Conservation (phyloP, 306 rosid genomes). For the Erythrophleum fordii region DNA sequence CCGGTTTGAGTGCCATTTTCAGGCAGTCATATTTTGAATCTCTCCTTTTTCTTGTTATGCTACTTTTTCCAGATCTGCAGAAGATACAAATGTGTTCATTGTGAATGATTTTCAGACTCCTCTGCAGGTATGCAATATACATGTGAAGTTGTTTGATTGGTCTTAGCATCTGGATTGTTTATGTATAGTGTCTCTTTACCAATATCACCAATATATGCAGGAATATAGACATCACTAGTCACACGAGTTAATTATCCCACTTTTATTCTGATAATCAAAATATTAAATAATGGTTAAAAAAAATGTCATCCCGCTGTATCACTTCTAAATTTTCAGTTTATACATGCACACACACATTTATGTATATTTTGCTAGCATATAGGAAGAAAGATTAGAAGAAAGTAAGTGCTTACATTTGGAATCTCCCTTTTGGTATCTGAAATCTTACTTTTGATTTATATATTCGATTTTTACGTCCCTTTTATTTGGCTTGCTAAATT, state of each 20-base stretch:
- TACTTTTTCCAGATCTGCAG: constrained; percentile 74
- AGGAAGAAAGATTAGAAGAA: constrained; percentile 26
- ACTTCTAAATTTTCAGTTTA: background rate
- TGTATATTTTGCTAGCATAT: background rate
- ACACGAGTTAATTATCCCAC: background rate
- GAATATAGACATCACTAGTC: constrained; percentile 19
- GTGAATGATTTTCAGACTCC: constrained; percentile 94
- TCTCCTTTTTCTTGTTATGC: constrained; percentile 30
- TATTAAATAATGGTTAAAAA: constrained; percentile 4
- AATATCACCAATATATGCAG: background rate
- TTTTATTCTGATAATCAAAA: constrained; percentile 23
- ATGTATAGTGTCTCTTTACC: constrained; percentile 14
- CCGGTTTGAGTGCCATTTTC: constrained; percentile 20
- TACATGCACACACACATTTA: background rate
- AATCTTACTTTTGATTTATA: background rate
- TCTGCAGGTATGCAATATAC: constrained; percentile 69
- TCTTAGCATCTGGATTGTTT: constrained; percentile 15
- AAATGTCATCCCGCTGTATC: background rate
- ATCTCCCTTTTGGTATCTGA: constrained; percentile 24
- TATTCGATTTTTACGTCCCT: background rate
- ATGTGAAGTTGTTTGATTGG: constrained; percentile 28
- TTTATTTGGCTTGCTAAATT: constrained; percentile 24
- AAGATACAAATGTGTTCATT: constrained; percentile 84
- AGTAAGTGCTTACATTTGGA: constrained; percentile 8
- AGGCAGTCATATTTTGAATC: constrained; percentile 13